Evolutionary conservation across 495 filamentous ascomycete genomes (phyloP).

Genomic region (Elasticomyces elasticus): DNA sequence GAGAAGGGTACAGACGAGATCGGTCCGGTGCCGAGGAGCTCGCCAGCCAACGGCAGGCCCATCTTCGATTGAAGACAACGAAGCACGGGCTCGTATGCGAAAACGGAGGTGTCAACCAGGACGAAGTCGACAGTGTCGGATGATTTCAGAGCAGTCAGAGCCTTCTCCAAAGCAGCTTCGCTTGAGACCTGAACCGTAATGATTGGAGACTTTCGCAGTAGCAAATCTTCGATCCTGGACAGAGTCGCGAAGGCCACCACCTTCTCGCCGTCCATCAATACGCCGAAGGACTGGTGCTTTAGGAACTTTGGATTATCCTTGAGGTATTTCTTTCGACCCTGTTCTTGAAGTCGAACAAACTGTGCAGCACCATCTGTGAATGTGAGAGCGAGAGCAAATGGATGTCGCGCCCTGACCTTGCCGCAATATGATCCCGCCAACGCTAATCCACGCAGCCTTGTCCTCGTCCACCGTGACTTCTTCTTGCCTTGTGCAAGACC

Average conservation of each 20-base stretch:
- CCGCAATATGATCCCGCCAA: constrained; percentile 20
- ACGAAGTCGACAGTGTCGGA: constrained; percentile 39
- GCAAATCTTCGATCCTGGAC: constrained; percentile 45
- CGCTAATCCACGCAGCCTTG: background rate
- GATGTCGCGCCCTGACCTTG: constrained; percentile 2
- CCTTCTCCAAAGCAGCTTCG: constrained; percentile 34
- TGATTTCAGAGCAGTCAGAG: constrained; percentile 34
- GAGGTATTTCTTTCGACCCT: constrained; percentile 39
- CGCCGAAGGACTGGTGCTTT: constrained; percentile 52
- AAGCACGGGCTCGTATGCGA: constrained; percentile 65
- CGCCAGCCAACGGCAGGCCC: constrained; percentile 39
- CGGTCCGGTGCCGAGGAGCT: constrained; percentile 7
- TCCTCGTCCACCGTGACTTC: background rate
- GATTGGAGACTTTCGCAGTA: constrained; percentile 38
- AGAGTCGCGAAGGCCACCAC: constrained; percentile 55
- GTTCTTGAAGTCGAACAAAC: constrained; percentile 24
- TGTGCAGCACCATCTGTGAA: constrained; percentile 39
- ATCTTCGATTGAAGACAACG: constrained; percentile 46
- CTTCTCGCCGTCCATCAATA: constrained; percentile 41
- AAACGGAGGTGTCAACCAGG: constrained; percentile 54
- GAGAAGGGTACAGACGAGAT: background rate
- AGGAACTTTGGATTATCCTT: constrained; percentile 42
- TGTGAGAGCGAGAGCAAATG: constrained; percentile 17
- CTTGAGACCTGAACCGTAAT: constrained; percentile 46
- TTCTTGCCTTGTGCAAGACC: constrained; percentile 6